A percentile compares a stretch with the other conserved stretches of the same genome.
phyloP scores from a whole-genome alignment of 495 filamentous ascomycete genomes.

The Penicillium angulare region DNA sequence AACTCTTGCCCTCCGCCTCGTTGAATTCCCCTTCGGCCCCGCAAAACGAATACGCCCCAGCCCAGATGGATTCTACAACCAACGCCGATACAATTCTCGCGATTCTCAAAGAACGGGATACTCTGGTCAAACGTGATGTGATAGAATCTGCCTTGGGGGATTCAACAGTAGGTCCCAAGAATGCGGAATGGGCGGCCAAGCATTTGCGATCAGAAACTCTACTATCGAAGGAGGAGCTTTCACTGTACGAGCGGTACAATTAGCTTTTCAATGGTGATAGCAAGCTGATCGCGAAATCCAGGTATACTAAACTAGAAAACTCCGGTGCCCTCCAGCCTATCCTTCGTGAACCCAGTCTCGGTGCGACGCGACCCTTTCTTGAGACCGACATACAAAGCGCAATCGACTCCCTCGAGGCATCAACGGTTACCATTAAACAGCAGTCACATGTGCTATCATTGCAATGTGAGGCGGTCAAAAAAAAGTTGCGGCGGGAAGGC shows the following conservation, averaged over 20 bases:
- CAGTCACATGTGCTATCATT: slow-evolving; percentile 31
- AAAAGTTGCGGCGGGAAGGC: slow-evolving; percentile 26
- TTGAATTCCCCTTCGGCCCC: slow-evolving; percentile 3
- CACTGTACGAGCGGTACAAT: too few species aligned
- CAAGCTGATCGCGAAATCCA: slow-evolving; percentile 11
- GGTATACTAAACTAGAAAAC: slow-evolving; percentile 34
- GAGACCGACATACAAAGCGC: slow-evolving; percentile 40
- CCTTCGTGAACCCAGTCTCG: slow-evolving; percentile 23
- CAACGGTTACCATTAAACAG: slow-evolving; percentile 34
- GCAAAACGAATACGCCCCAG: slow-evolving; percentile 4
- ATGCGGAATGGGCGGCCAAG: slow-evolving; percentile 34
- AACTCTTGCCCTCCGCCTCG: slow-evolving; percentile 6
- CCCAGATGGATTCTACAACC: slow-evolving; percentile 10
- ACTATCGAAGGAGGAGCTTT: slow-evolving; percentile 41
- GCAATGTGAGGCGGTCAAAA: slow-evolving; percentile 32
- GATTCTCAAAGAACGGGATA: slow-evolving; percentile 29
- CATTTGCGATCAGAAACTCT: slow-evolving; percentile 35
- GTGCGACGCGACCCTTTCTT: slow-evolving; percentile 35
- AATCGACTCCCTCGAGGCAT: slow-evolving; percentile 36
- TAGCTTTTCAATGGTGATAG: too few species aligned
- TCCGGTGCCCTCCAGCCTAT: slow-evolving; percentile 29
- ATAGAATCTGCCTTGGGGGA: slow-evolving; percentile 32
- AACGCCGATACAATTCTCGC: slow-evolving; percentile 8
- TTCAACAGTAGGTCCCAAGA: slow-evolving; percentile 7
- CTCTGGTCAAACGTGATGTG: slow-evolving; percentile 24